phyloP scores from a whole-genome alignment of 2,329 filamentous ascomycete species.

The Sarocladiaceae sp. region DNA sequence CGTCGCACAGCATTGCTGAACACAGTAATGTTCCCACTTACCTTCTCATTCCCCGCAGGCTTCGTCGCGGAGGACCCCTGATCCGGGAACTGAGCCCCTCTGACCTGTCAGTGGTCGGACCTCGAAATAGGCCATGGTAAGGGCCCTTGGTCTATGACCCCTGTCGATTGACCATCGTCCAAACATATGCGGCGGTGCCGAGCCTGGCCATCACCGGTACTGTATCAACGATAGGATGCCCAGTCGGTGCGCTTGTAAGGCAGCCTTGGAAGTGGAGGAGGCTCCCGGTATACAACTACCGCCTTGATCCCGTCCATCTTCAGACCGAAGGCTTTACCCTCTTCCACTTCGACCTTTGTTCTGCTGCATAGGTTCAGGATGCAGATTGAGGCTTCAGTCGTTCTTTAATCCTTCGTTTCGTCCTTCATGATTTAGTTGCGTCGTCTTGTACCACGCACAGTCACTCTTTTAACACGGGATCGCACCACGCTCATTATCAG shows the following conservation, averaged over 20 bases:
- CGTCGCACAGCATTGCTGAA: too few relatives aligned
- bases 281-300: not conserved
- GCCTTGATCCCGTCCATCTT: not conserved
- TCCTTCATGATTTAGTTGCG: not conserved
- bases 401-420: not conserved
- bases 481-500: not conserved
- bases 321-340: not conserved
- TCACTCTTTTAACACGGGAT: not conserved
- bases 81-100: not conserved
- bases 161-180: too few relatives aligned
- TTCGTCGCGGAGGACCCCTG: not conserved
- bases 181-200: not conserved
- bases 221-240: not conserved
- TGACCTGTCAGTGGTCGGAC: not conserved
- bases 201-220: not conserved
- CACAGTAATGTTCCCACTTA: not conserved
- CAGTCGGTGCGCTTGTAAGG: not conserved
- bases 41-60: not conserved
- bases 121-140: too few relatives aligned
- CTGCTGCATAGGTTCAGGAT: not conserved
- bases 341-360: not conserved
- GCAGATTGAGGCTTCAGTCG: not conserved
- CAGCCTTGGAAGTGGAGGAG: not conserved
- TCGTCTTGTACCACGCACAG: not conserved
- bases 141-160: too few relatives aligned